Evolutionary conservation across 2,329 filamentous ascomycete genomes (phyloP).

Genomic region (Cladophialophora exuberans): DNA sequence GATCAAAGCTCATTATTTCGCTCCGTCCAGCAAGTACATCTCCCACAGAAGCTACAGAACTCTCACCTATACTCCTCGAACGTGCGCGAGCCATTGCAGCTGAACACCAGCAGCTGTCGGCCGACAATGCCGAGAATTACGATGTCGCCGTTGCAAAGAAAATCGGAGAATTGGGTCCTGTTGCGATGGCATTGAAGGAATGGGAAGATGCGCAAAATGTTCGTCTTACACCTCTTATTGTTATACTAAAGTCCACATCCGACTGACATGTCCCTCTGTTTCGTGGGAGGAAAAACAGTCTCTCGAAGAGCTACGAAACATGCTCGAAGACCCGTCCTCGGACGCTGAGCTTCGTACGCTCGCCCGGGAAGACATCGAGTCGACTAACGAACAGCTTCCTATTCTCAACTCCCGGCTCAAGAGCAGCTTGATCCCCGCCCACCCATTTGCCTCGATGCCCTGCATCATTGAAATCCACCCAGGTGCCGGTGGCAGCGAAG

Average conservation of each 20-base stretch:
- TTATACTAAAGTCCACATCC: background rate
- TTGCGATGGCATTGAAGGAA: slow-evolving; percentile 57
- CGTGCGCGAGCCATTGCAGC: slow-evolving; percentile 58
- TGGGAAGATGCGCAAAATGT: slow-evolving; percentile 64
- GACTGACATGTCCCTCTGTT: slow-evolving; percentile 3
- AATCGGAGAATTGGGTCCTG: slow-evolving; percentile 56
- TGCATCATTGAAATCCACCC: slow-evolving; percentile 92
- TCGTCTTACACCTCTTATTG: slow-evolving; percentile 8
- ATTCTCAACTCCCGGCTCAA: slow-evolving; percentile 70
- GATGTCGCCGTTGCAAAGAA: slow-evolving; percentile 61
- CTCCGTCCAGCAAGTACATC: slow-evolving; percentile 28
- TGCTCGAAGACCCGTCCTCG: slow-evolving; percentile 70
- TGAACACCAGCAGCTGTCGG: slow-evolving; percentile 59
- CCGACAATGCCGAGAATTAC: slow-evolving; percentile 58
- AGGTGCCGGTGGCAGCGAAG: slow-evolving; percentile 88
- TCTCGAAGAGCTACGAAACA: slow-evolving; percentile 69
- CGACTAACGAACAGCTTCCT: slow-evolving; percentile 65
- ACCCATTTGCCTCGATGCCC: slow-evolving; percentile 86
- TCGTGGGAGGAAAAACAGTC: slow-evolving; percentile 43
- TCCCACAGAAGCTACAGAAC: slow-evolving; percentile 28
- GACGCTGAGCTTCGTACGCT: slow-evolving; percentile 63
- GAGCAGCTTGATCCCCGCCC: slow-evolving; percentile 77
- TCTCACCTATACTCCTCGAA: slow-evolving; percentile 56
- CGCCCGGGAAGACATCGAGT: slow-evolving; percentile 70
- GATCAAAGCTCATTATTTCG: background rate